Conservation (phyloP, 2,329 filamentous ascomycete species). For the Apiospora phragmitis region DNA sequence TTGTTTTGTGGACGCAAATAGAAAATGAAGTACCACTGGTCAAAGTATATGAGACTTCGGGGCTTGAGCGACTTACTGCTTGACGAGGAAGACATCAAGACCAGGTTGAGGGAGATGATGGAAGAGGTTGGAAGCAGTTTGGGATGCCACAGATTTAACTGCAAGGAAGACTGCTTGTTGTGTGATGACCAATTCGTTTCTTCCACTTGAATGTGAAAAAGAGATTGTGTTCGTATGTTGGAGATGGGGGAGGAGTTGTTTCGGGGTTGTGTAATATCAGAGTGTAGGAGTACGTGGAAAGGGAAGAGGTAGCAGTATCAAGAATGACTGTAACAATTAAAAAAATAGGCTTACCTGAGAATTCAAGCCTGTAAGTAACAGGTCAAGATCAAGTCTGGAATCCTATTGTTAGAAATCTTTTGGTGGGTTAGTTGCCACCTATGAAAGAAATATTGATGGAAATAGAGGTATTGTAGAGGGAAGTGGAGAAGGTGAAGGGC, state of each 20-base stretch:
- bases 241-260: not conserved
- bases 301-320: not conserved
- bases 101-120: not conserved
- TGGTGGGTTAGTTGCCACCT: not conserved
- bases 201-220: not conserved
- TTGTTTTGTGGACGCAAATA: not conserved
- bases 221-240: not conserved
- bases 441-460: not conserved
- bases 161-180: not conserved
- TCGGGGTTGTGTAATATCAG: not conserved
- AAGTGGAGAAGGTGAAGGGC: not conserved
- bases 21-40: too few species aligned
- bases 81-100: not conserved
- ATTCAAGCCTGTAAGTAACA: not conserved
- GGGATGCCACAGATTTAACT: not conserved
- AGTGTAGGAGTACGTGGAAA: not conserved
- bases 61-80: not conserved
- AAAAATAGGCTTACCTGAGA: not conserved
- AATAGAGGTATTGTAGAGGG: not conserved
- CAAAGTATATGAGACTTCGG: not conserved
- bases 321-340: not conserved
- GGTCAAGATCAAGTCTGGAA: not conserved
- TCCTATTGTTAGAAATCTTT: not conserved
- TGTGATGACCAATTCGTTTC: not conserved
- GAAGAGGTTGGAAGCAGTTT: not conserved